These are phyloP conservation scores for Yarrowia sp. DNA, from an alignment of 805 yeast species.

Conservation along the genomic window DNA sequence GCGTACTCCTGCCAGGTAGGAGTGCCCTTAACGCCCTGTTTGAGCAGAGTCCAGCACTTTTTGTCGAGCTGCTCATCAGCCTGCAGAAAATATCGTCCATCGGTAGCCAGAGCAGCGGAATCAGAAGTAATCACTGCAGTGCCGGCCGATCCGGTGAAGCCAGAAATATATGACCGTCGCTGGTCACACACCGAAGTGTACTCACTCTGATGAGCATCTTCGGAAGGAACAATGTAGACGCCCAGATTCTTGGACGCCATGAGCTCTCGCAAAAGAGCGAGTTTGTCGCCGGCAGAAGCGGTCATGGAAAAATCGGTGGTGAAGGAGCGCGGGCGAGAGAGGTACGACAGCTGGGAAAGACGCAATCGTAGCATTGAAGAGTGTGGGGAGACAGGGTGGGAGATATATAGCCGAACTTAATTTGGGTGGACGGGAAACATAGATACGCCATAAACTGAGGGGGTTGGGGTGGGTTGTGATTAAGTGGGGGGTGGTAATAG, in stretches of 20 bases:
- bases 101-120: constrained; percentile 82
- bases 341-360: constrained; percentile 11
- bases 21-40: constrained; percentile 70
- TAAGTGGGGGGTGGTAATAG: neutral
- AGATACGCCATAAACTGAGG: neutral
- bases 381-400: neutral
- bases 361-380: constrained; percentile 23
- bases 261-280: constrained; percentile 56
- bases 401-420: constrained; percentile 21
- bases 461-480: neutral
- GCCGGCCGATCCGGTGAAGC: constrained; percentile 91
- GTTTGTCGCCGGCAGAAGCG: constrained; percentile 41
- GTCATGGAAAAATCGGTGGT: constrained; percentile 20
- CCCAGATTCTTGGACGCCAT: constrained; percentile 66
- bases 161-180: constrained; percentile 78
- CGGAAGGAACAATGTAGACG: constrained; percentile 77
- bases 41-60: constrained; percentile 71
- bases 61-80: constrained; percentile 77
- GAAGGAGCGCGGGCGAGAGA: constrained; percentile 20
- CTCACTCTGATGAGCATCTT: constrained; percentile 92
- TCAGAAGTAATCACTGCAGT: constrained; percentile 73
- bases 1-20: constrained; percentile 83
- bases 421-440: neutral
- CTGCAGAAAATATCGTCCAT: constrained; percentile 91
- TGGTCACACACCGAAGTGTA: constrained; percentile 80